These are phyloP conservation scores for Dictyostelium brefeldianum DNA, from an alignment of 78 protist species.

Conservation along the genomic window DNA sequence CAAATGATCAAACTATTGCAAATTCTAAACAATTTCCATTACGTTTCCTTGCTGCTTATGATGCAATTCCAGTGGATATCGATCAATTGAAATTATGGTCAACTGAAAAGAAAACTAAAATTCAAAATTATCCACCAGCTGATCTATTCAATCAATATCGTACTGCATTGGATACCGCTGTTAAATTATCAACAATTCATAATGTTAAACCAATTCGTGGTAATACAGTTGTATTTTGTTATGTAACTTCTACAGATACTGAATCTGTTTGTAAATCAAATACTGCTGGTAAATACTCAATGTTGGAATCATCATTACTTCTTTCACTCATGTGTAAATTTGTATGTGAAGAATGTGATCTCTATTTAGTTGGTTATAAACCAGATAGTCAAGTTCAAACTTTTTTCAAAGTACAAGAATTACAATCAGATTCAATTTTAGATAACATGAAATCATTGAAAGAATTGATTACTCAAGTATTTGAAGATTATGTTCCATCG, in stretches of 20 bases:
- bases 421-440: conserved; percentile 74
- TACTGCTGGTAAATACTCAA: conserved; percentile 38
- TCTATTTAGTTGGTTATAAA: conserved; percentile 54
- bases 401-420: background rate
- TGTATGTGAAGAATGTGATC: conserved; percentile 89
- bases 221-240: conserved; percentile 77
- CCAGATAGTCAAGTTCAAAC: too few relatives aligned
- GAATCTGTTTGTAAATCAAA: background rate
- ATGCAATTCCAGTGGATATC: conserved; percentile 74
- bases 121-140: conserved; percentile 33
- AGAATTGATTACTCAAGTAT: background rate
- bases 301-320: conserved; percentile 73
- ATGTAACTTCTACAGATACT: conserved; percentile 8
- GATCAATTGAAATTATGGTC: conserved; percentile 50
- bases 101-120: conserved; percentile 50
- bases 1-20: conserved; percentile 80
- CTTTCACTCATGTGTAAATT: conserved; percentile 89
- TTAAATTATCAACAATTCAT: conserved; percentile 82
- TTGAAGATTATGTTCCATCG: background rate
- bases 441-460: conserved; percentile 57
- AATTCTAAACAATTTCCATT: conserved; percentile 86
- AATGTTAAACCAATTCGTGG: conserved; percentile 93
- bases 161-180: conserved; percentile 83
- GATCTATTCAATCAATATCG: conserved; percentile 71
- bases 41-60: conserved; percentile 90